Base-by-base conservation (phyloP, 306 rosid species). In the Luffa aegyptiaca region DNA sequence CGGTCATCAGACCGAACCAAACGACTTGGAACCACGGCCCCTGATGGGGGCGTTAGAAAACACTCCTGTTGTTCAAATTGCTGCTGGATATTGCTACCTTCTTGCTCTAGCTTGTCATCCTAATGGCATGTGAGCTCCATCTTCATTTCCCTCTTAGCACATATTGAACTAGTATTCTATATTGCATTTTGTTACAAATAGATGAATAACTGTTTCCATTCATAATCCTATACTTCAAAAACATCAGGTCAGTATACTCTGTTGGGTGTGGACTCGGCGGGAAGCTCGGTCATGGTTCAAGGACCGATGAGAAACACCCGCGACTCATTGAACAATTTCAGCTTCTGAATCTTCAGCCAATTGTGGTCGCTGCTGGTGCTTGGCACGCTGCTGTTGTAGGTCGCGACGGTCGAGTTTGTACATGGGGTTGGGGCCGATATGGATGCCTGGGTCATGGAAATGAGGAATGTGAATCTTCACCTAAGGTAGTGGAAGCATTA, bases 371-470 rank as follows among this genome's bases (percentile, higher is more conserved):
- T 8, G 98, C 98, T 12, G 98, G 97, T 77, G 98, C 98, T 83
- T 94, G 97, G 97, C 98, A 94, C 64, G 98, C 98, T 46, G 98
- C 98, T 44, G 97, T 94, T 74, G 98, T 92, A 64, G 98, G 98
- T 17, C 86, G 39, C 31, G 98, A 94, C 59, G 98, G 98, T 8
- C 89, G 98, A 33, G 98, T 94, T 10, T 94, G 98, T 87, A 94
- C 98, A 0, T 94, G 98, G 98, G 97, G 97, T 49, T 94, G 97
- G 98, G 98, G 97, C 57, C 95, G 98, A 16, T 89, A 91, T 53
- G 98, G 98, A 55, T 94, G 98, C 89, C 82, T 94, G 82, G 98
- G 98, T 53, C 98, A 94, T 36, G 98, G 98, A 20, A 92, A 91
- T 70, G 97, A 92, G 79, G 98, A 94, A 33, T 91, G 97, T 86